Evolutionary conservation across 306 rosid species (phyloP).

Genomic region (Cucurbita pepo): DNA sequence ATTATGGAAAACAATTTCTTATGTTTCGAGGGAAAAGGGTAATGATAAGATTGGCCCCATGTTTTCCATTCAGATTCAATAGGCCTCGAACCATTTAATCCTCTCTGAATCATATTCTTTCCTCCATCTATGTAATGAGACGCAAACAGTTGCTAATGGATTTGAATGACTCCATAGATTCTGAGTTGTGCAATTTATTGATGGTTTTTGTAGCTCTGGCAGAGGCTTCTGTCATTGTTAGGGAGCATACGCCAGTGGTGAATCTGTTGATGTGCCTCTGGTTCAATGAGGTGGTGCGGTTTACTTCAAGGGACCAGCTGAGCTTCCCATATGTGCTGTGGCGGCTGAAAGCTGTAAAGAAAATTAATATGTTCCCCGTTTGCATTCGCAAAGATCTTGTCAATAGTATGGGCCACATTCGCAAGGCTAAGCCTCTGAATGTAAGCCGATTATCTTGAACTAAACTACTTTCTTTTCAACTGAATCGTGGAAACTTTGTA

Average conservation of each 20-base stretch:
- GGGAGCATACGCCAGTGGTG: slow-evolving; percentile 52
- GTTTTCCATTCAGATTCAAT: not conserved
- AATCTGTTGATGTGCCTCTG: slow-evolving; percentile 78
- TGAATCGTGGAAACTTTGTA: not conserved
- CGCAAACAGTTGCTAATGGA: not conserved
- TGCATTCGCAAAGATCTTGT: slow-evolving; percentile 95
- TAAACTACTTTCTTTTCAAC: not conserved
- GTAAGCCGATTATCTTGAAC: slow-evolving; percentile 17
- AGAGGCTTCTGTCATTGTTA: slow-evolving; percentile 82
- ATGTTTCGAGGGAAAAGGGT: not conserved
- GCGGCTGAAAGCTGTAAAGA: slow-evolving; percentile 53
- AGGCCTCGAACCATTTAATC: not conserved
- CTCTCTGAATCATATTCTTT: not conserved
- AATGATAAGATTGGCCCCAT: not conserved
- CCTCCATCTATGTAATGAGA: not conserved
- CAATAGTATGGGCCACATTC: slow-evolving; percentile 88
- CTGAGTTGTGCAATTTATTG: no score
- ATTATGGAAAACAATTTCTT: not conserved
- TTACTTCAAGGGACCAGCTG: slow-evolving; percentile 90
- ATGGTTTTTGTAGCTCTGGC: slow-evolving; percentile 44
- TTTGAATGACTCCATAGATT: not conserved
- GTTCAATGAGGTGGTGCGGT: slow-evolving; percentile 89
- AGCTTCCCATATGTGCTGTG: slow-evolving; percentile 89
- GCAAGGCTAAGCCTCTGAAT: slow-evolving; percentile 75
- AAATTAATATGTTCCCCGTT: slow-evolving; percentile 69